Evolutionary conservation across 2,329 filamentous ascomycete species (phyloP).

Genomic region (Cadophora malorum): DNA sequence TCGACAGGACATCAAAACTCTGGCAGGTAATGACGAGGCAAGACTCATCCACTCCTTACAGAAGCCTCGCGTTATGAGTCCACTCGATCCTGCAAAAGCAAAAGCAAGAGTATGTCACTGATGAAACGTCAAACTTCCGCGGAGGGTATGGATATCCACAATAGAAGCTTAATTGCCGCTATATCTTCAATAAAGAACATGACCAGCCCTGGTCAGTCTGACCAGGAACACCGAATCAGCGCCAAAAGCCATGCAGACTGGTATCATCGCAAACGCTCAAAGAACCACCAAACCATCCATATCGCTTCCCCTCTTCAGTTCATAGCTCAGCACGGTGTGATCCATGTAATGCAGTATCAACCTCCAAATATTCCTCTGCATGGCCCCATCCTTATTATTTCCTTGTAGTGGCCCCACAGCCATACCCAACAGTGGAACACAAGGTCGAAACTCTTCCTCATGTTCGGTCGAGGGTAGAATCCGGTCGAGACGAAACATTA

Average conservation of each 20-base stretch:
- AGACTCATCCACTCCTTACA: too few relatives aligned
- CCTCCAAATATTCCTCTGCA: slow-evolving; percentile 59
- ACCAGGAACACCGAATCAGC: background rate
- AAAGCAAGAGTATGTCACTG: too few relatives aligned
- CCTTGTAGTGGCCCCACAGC: slow-evolving; percentile 69
- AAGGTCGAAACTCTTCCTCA: slow-evolving; percentile 45
- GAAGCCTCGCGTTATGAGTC: too few relatives aligned
- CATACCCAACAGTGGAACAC: slow-evolving; percentile 68
- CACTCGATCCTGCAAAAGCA: too few relatives aligned
- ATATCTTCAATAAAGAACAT: background rate
- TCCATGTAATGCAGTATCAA: slow-evolving; percentile 76
- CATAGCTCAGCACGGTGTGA: slow-evolving; percentile 73
- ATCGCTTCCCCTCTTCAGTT: slow-evolving; percentile 57
- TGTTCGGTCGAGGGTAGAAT: slow-evolving; percentile 53
- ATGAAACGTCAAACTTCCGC: too few relatives aligned
- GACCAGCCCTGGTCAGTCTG: background rate
- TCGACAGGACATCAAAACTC: too few relatives aligned
- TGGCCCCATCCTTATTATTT: slow-evolving; percentile 39
- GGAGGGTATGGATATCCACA: too few relatives aligned
- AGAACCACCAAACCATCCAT: slow-evolving; percentile 38
- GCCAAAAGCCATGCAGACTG: slow-evolving; percentile 2
- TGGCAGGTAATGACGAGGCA: too few relatives aligned
- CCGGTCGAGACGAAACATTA: slow-evolving; percentile 56
- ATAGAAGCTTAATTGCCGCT: background rate
- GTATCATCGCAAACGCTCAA: slow-evolving; percentile 24